phyloP scores from a whole-genome alignment of 768 basidiomycete genomes.

The Tricholoma matsutake region DNA sequence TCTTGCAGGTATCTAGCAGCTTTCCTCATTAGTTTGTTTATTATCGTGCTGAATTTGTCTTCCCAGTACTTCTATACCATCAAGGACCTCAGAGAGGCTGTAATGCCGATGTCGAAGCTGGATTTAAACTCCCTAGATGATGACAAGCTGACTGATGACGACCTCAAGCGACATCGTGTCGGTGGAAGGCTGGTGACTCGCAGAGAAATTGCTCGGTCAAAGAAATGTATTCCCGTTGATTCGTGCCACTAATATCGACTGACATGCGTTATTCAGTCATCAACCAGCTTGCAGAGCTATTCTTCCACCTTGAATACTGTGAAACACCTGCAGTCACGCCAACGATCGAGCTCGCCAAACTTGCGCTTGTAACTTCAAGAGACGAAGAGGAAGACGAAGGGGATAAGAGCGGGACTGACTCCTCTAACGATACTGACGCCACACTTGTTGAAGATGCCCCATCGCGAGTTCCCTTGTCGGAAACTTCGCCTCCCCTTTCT shows the following conservation, averaged over 20 bases:
- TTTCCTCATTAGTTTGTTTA: neutral
- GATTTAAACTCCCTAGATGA: constrained; percentile 58
- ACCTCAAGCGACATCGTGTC: constrained; percentile 79
- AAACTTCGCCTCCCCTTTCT: constrained; percentile 18
- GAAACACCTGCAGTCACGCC: constrained; percentile 73
- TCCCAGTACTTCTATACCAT: constrained; percentile 94
- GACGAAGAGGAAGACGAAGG: constrained; percentile 86
- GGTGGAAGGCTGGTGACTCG: constrained; percentile 82
- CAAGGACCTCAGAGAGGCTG: constrained; percentile 77
- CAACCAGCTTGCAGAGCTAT: constrained; percentile 72
- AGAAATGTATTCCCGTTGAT: constrained; percentile 57
- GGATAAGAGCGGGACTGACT: constrained; percentile 70
- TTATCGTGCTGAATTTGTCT: neutral
- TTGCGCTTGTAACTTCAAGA: constrained; percentile 85
- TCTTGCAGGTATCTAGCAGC: constrained; percentile 54
- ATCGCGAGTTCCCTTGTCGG: constrained; percentile 30
- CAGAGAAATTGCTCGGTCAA: constrained; percentile 79
- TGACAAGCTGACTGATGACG: constrained; percentile 75
- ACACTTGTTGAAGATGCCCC: constrained; percentile 80
- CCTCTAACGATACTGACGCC: constrained; percentile 85
- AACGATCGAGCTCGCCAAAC: constrained; percentile 81
- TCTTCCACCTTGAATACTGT: constrained; percentile 69
- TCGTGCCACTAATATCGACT: constrained; percentile 6
- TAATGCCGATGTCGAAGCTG: constrained; percentile 55
- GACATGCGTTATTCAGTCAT: constrained; percentile 54